Percentiles rank a stretch among this genome's conserved stretches.
These are phyloP conservation scores for Mycena latifolia DNA, from an alignment of 768 basidiomycete genomes.

Conservation along the genomic window DNA sequence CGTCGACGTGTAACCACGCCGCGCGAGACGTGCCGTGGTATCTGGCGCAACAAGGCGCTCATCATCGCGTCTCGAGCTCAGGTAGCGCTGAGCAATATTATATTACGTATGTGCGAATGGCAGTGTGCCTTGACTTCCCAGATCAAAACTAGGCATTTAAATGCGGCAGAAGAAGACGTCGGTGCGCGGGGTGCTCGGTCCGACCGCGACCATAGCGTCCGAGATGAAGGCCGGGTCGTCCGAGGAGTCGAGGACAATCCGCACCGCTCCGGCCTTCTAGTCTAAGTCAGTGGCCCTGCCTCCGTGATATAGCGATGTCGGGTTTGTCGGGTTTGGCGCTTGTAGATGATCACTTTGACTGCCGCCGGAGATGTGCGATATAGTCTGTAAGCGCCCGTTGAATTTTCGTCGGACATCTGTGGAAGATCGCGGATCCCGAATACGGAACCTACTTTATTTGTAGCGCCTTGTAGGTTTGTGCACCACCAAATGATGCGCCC, in stretches of 20 bases:
- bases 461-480: too few species aligned
- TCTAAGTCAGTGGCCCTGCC: neutral
- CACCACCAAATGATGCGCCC: too few species aligned
- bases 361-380: too few species aligned
- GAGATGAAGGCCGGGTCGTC: too few species aligned
- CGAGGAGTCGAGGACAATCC: neutral
- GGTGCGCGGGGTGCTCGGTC: neutral
- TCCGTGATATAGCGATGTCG: too few species aligned
- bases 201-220: neutral
- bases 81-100: too few species aligned
- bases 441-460: too few species aligned
- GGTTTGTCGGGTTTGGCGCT: neutral
- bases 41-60: neutral
- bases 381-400: too few species aligned
- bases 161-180: neutral
- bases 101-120: neutral
- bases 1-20: slow-evolving; percentile 10
- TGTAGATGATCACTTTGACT: too few species aligned
- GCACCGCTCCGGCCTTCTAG: neutral
- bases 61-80: slow-evolving; percentile 1
- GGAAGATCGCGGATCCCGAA: too few species aligned
- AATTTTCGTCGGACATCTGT: too few species aligned
- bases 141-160: neutral
- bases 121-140: neutral
- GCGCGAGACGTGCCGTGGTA: neutral